Conservation (phyloP, 2,329 filamentous ascomycete species). For the Nemania diffusa region DNA sequence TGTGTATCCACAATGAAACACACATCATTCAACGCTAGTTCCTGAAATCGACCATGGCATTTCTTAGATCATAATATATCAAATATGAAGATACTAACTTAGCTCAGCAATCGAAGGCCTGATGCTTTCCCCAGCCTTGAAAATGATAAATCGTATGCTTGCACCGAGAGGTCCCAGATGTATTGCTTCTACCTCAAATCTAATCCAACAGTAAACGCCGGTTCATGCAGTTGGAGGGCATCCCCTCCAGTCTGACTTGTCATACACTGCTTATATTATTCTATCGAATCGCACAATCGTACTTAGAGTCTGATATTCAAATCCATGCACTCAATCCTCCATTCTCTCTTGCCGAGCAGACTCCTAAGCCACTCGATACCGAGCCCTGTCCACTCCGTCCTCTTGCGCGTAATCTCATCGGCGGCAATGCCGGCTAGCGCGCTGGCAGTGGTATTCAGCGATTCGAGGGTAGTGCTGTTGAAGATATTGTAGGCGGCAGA, state of each 20-base stretch:
- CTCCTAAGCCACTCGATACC: constrained; percentile 88
- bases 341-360: constrained; percentile 83
- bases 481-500: constrained; percentile 48
- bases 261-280: constrained; percentile 10
- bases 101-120: background rate
- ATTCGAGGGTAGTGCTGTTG: constrained; percentile 62
- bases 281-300: background rate
- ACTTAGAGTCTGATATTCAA: constrained; percentile 79
- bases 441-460: constrained; percentile 75
- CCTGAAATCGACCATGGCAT: background rate
- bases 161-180: constrained; percentile 11
- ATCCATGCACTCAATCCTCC: constrained; percentile 91
- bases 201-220: constrained; percentile 42
- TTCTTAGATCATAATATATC: background rate
- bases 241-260: constrained; percentile 17
- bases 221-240: constrained; percentile 40
- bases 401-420: constrained; percentile 66
- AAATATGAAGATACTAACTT: background rate
- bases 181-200: constrained; percentile 30
- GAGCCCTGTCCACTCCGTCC: constrained; percentile 76
- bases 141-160: constrained; percentile 19
- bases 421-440: constrained; percentile 74
- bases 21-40: too few relatives aligned
- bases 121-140: background rate
- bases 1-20: too few relatives aligned